Base-by-base conservation (phyloP, 2,329 filamentous ascomycete genomes). In the Endothia cerciana region DNA sequence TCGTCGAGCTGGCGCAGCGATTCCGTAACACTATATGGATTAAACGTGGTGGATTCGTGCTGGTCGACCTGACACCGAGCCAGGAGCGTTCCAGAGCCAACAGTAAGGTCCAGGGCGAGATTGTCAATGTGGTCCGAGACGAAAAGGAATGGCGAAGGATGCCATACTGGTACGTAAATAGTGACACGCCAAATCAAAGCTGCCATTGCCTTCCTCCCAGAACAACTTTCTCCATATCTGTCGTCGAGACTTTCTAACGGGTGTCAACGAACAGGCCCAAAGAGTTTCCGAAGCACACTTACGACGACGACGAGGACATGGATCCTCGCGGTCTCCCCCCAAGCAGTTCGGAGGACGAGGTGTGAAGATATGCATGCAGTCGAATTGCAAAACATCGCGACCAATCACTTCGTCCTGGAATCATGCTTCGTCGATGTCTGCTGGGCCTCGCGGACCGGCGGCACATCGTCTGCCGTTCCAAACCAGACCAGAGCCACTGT, bases 21-120 rank as follows among this genome's bases (percentile, higher is more conserved):
- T 97, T 98, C 76, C 91, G 94, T 68, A 95, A 92, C 70, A 95
- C 92, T 2, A 92, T 98, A 69, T 98, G 93, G 92, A 91, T 98
- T 76, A 94, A 91, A 78, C 89, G 93, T 22, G 91, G 93, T 38
- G 92, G 93, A 0, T 98, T 90, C 77, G 93, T 97, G 38, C 80
- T 98, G 13, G 85, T 97, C 17, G 91, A 98, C 70, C 73, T 82
- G 19, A 90, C 87, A 30, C 83, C 84, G 38, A 82, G 85, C 1
- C 82, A 89, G 45, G 87, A 88, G 36, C 87, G 85, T 30, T 55
- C 49, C 43, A 80, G 89, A 61, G 89, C 90, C 55, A 69, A 65
- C 36, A 93, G 93, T 72, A 93, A 93, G 76, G 86, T 97, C 15
- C 85, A 87, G 62, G 95, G 94, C 17, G 92, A 97, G 77, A 97